These are phyloP conservation scores for Globisporangium paroecandrum DNA, from an alignment of 352 stramenopile species.

Conservation along the genomic window DNA sequence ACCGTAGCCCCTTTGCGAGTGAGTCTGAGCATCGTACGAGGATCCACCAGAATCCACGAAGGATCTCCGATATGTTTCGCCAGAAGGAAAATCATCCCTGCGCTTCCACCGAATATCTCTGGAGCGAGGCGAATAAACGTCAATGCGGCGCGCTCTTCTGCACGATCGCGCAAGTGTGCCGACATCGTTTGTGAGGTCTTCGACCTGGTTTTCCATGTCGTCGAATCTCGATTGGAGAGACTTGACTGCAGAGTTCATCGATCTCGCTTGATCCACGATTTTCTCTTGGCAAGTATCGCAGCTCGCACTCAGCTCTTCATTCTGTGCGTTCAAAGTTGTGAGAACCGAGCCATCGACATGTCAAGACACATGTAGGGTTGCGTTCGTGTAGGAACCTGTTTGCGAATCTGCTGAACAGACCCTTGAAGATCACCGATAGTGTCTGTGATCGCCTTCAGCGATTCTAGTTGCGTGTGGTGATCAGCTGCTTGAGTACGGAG, in stretches of 20 bases:
- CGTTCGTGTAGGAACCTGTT: constrained; percentile 14
- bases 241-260: constrained; percentile 17
- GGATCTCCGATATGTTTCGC: not conserved
- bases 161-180: constrained; percentile 19
- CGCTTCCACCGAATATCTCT: constrained; percentile 7
- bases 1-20: constrained; percentile 8
- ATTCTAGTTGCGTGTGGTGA: not conserved
- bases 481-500: constrained; percentile 8
- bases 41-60: constrained; percentile 1
- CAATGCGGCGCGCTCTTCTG: constrained; percentile 11
- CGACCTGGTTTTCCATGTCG: constrained; percentile 27
- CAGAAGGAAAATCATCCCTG: not conserved
- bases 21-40: constrained; percentile 1
- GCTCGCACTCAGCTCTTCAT: constrained; percentile 10
- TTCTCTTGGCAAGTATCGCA: constrained; percentile 24
- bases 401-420: constrained; percentile 10
- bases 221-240: constrained; percentile 21
- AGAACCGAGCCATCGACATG: not conserved
- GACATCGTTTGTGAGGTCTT: constrained; percentile 25
- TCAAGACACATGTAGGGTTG: not conserved
- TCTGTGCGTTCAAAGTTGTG: constrained; percentile 13
- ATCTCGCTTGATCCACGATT: constrained; percentile 17
- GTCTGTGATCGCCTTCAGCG: constrained; percentile 10
- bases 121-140: not conserved
- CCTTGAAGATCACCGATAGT: constrained; percentile 4